Conservation (phyloP, 1,284 basidiomycete species). For the Trichosporon sp. region DNA sequence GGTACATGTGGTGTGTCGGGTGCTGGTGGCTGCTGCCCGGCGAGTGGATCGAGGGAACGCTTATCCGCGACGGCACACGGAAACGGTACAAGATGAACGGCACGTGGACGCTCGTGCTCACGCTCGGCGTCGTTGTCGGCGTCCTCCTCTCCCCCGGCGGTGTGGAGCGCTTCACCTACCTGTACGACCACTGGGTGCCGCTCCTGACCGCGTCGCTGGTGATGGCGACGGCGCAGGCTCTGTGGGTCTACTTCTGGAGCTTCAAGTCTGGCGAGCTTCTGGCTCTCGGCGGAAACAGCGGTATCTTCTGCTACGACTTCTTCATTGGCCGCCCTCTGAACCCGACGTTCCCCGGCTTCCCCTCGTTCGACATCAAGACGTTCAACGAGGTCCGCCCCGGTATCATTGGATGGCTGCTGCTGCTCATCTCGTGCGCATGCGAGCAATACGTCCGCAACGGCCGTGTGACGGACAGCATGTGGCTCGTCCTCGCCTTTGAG, state of each 20-base stretch:
- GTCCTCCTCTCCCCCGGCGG: conserved; percentile 70
- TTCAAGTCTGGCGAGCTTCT: conserved; percentile 69
- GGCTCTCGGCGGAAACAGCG: conserved; percentile 88
- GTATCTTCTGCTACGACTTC: conserved; percentile 89
- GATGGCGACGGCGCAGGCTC: conserved; percentile 75
- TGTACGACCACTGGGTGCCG: conserved; percentile 91
- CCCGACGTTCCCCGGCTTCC: conserved; percentile 63
- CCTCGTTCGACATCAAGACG: conserved; percentile 88
- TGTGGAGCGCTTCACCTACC: conserved; percentile 77
- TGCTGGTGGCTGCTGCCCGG: conserved; percentile 87
- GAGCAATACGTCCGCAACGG: conserved; percentile 80
- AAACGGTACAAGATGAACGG: conserved; percentile 95
- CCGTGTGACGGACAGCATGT: conserved; percentile 84
- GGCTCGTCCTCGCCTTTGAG: conserved; percentile 85
- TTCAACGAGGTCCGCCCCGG: conserved; percentile 97
- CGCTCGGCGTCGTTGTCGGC: conserved; percentile 70
- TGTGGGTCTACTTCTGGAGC: conserved; percentile 72
- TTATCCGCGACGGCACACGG: conserved; percentile 74
- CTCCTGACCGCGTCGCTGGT: conserved; percentile 79
- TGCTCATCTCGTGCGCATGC: conserved; percentile 89
- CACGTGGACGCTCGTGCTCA: conserved; percentile 83
- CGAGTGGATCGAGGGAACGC: conserved; percentile 76
- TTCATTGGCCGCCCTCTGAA: conserved; percentile 96
- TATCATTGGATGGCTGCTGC: conserved; percentile 89
- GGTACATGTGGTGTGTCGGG: conserved; percentile 85